Evolutionary conservation across 805 yeast genomes (phyloP), one percentile per base, ranked within the genome.

Genomic region (Ogataea dorogensis): DNA sequence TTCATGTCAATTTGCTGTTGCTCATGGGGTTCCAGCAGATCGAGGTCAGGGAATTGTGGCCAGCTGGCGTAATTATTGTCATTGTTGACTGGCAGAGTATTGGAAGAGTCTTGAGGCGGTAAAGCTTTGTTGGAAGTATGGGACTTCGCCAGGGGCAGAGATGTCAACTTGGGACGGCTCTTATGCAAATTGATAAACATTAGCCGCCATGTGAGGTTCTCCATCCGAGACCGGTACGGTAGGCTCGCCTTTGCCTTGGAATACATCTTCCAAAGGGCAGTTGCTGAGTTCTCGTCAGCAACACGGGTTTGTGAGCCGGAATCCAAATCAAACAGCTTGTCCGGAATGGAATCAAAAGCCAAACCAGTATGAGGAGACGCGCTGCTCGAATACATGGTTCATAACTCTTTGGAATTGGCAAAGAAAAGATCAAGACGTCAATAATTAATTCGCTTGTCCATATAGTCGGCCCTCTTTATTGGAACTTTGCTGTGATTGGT

Each of bases 181-280:
- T 31, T 49, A 35, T 43, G 44, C 23, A 55, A 35, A 40, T 63
- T 70, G 47, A 81, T 65, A 28, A 71, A 75, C 89, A 87, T 81
- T 77, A 87, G 72, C 41, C 96, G 65, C 96, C 96, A 87, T 7
- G 94, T 79, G 36, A 87, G 60, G 55, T 88, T 88, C 53, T 84
- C 86, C 79, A 88, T 82, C 33, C 96, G 66, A 17, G 77, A 72
- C 37, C 75, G 73, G 56, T 85, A 79, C 1, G 95, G 95, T 25
- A 88, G 62, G 9, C 81, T 70, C 8, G 85, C 79, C 46, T 76
- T 77, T 11, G 95, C 94, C 46, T 73, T 75, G 33, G 81, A 69
- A 60, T 88, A 88, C 81, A 88, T 74, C 53, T 78, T 78, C 95
- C 95, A 88, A 15, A 86, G 60, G 5, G 77, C 70, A 24, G 72